Evolutionary conservation across 805 yeast species (phyloP).

Genomic region (Hanseniaspora lindneri): DNA sequence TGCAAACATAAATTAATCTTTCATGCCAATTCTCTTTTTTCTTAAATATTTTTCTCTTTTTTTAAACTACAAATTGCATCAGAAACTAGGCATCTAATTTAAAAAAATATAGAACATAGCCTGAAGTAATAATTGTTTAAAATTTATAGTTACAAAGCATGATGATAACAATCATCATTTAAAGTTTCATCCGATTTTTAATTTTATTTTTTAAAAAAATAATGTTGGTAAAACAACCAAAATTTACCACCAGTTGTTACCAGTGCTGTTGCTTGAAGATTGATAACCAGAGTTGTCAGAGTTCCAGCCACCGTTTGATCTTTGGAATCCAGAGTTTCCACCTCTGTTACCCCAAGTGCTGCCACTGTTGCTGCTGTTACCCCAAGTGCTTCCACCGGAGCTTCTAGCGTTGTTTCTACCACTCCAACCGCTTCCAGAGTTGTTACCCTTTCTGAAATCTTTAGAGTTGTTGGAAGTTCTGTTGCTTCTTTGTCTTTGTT

Average conservation of each 20-base stretch:
- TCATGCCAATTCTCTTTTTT: neutral
- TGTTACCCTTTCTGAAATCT: slow-evolving; percentile 39
- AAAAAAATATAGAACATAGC: too few species aligned
- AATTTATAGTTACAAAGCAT: neutral
- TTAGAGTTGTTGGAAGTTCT: slow-evolving; percentile 40
- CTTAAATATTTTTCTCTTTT: neutral
- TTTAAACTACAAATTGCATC: neutral
- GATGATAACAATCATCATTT: slow-evolving; percentile 3
- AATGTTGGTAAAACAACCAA: neutral
- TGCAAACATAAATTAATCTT: neutral
- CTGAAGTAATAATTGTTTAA: neutral
- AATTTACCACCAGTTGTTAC: slow-evolving; percentile 16
- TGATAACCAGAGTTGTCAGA: neutral
- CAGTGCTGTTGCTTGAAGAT: neutral
- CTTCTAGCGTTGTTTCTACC: slow-evolving; percentile 26
- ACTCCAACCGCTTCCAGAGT: slow-evolving; percentile 19
- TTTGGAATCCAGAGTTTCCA: slow-evolving; percentile 21
- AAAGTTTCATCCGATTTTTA: slow-evolving; percentile 9
- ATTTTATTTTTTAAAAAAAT: neutral
- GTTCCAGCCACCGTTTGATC: slow-evolving; percentile 1
- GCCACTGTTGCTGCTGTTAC: slow-evolving; percentile 26
- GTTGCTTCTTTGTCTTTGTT: slow-evolving; percentile 59
- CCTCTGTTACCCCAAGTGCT: slow-evolving; percentile 25
- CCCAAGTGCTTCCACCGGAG: slow-evolving; percentile 27
- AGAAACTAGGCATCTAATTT: too few species aligned